phyloP scores from a whole-genome alignment of 139 green algal genomes.

The Auxenochlorella pyrenoidosa region DNA sequence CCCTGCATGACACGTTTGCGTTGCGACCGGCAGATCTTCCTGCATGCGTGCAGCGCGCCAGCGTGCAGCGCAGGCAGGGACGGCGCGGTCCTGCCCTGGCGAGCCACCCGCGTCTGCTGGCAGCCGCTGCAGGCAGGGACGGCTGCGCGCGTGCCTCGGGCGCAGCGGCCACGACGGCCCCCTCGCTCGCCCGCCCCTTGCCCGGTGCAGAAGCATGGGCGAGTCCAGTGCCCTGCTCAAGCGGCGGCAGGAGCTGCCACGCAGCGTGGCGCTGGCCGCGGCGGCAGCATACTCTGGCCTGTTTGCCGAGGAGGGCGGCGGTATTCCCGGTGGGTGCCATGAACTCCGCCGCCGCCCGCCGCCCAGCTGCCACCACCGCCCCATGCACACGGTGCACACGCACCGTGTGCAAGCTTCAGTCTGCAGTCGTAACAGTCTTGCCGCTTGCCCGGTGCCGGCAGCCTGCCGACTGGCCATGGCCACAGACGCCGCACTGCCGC shows the following conservation, averaged over 20 bases:
- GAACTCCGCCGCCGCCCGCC: background rate
- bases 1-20: too few species aligned
- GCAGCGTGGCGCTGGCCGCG: conserved; percentile 67
- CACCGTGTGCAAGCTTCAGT: too few species aligned
- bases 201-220: conserved; percentile 6
- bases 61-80: too few species aligned
- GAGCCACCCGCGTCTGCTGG: too few species aligned
- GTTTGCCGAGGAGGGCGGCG: conserved; percentile 59
- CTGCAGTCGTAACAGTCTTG: too few species aligned
- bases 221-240: conserved; percentile 75
- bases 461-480: too few species aligned
- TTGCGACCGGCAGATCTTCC: too few species aligned
- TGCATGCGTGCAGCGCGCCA: too few species aligned
- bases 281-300: conserved; percentile 70
- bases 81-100: too few species aligned
- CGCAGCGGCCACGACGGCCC: background rate
- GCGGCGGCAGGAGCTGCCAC: conserved; percentile 49
- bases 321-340: conserved; percentile 60
- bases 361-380: too few species aligned
- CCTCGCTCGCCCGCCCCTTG: background rate
- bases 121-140: background rate
- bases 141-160: background rate
- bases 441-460: too few species aligned
- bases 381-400: too few species aligned
- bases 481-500: background rate